Evolutionary conservation across 164 flowering plant genomes (phyloP), one percentile per base, ranked within the genome.

Genomic region (Sedum album): DNA sequence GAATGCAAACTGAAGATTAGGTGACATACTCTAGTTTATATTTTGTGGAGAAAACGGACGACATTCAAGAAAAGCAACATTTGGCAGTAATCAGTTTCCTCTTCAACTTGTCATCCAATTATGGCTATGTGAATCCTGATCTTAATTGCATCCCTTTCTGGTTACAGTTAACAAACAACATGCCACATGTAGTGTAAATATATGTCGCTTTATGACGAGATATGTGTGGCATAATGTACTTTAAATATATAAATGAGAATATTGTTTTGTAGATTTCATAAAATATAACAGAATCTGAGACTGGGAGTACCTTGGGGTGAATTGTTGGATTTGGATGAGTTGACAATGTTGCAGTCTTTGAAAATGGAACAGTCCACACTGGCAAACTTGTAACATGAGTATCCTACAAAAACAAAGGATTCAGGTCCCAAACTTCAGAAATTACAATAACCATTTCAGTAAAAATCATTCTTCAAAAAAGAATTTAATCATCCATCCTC

Each of bases 131-230:
- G 62, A 57, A 57, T 57, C 17, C 31, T 57, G 33, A 57, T 57
- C 62, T 57, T 57, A 57, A 30, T 57, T 1, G 62, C 62, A 57
- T 57, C 62, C 62, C 26, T 57, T 30, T 28, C 31, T 28, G 31
- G 62, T 57, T 28, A 57, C 6, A 13, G 18, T 14, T 49, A 49
- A 68, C 70, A 51, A 23, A n/a, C 26, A 68, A 39, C 26, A 66
- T n/a, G 41, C 75, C 73, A 67, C 49, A 9, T 42, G 46, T 28
- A 69, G 73, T 69, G 69, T 72, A 72, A 39, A 42, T 48, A 18
- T 28, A 28, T 57, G 62, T 57, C 33, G 15, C 62, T 28, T 26
- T 57, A 30, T 25, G 61, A 25, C 1, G 31, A 10, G 18, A 51
- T 21, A 51, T n/a, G 57, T 1, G 57, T 23, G 5, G 21, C 57